Evolutionary conservation across 2,329 filamentous ascomycete species (phyloP).

Genomic region (Podosphaera aphanis): DNA sequence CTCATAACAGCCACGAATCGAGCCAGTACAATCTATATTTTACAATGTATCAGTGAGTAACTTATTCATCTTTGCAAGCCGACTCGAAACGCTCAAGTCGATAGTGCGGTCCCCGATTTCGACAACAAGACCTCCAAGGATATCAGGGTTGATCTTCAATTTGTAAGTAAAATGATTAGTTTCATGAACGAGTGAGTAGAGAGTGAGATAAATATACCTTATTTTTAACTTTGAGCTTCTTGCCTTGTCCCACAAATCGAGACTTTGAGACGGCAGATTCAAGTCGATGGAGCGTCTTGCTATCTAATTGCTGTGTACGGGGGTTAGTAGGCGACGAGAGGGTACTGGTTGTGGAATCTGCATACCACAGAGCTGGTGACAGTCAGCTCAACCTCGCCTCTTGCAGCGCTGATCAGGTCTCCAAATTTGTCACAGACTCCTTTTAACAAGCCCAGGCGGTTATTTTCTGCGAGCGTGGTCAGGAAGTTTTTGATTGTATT

Average conservation of each 20-base stretch:
- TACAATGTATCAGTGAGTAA: slow-evolving; percentile 90
- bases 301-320: slow-evolving; percentile 50
- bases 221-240: slow-evolving; percentile 95
- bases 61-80: slow-evolving; percentile 98
- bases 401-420: slow-evolving; percentile 66
- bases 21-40: slow-evolving; percentile 21
- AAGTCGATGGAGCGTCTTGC: slow-evolving; percentile 62
- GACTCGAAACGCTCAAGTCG: slow-evolving; percentile 82
- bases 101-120: slow-evolving; percentile 96
- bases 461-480: slow-evolving; percentile 77
- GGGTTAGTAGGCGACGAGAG: too few species aligned
- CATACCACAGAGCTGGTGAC: slow-evolving; percentile 77
- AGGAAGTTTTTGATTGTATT: slow-evolving; percentile 90
- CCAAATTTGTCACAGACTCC: slow-evolving; percentile 72
- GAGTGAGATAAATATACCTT: slow-evolving; percentile 29
- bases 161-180: neutral
- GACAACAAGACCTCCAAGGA: slow-evolving; percentile 79
- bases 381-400: slow-evolving; percentile 78
- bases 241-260: slow-evolving; percentile 63
- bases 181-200: too few species aligned
- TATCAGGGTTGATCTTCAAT: slow-evolving; percentile 67
- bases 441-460: slow-evolving; percentile 64
- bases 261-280: slow-evolving; percentile 80
- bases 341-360: too few species aligned
- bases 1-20: neutral